A percentile compares a stretch with the other conserved stretches of the same genome.
Conservation (phyloP, 345 rosid species). For the Acer yangbiense region DNA sequence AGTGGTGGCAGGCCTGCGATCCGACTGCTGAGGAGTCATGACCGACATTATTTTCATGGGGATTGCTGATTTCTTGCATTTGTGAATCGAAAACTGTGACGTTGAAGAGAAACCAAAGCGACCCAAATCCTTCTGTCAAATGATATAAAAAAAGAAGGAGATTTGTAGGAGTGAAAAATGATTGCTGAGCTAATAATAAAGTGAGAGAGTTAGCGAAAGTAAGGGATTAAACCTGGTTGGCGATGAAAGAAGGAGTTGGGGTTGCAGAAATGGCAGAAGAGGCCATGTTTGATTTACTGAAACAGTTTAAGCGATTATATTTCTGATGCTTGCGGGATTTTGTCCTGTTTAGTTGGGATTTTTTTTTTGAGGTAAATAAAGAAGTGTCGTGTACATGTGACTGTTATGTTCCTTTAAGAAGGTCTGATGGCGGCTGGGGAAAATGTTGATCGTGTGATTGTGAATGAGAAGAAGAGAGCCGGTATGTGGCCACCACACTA, state of each 20-base stretch:
- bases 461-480: no score
- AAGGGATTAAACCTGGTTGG: conserved; percentile 31
- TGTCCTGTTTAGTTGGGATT: no score
- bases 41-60: conserved; percentile 70
- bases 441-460: no score
- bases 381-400: no score
- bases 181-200: neutral
- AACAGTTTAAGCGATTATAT: neutral
- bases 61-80: conserved; percentile 51
- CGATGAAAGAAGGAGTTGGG: conserved; percentile 33
- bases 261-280: conserved; percentile 46
- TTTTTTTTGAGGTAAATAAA: no score
- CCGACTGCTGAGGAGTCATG: conserved; percentile 76
- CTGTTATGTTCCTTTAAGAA: no score
- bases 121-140: conserved; percentile 52
- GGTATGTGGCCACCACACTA: no score
- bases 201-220: neutral
- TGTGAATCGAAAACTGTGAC: conserved; percentile 43
- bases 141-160: no score
- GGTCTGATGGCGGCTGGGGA: no score
- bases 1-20: conserved; percentile 75
- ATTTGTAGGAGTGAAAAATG: neutral
- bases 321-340: neutral
- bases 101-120: conserved; percentile 45
- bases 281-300: conserved; percentile 30